Evolutionary conservation across 257 asterid species (phyloP).

Genomic region (Hygrophila difformis): DNA sequence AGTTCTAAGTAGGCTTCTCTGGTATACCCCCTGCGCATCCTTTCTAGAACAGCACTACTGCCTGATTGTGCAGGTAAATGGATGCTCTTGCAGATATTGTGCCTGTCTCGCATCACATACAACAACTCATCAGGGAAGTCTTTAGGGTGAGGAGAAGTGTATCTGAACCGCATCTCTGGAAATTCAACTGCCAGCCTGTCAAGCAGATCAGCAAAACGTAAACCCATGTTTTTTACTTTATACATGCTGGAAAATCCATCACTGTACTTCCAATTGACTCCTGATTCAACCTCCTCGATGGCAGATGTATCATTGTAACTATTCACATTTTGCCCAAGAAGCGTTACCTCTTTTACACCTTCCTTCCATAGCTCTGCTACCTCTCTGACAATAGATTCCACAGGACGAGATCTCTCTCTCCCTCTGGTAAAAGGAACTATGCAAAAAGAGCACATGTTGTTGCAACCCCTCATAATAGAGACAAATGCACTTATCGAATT

Average conservation of each 20-base stretch:
- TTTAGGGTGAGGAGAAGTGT: conserved; percentile 97
- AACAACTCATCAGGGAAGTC: conserved; percentile 90
- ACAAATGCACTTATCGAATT: conserved; percentile 88
- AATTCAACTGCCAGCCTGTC: conserved; percentile 74
- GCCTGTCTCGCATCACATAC: conserved; percentile 80
- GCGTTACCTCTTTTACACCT: conserved; percentile 95
- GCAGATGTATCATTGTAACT: conserved; percentile 81
- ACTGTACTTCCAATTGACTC: conserved; percentile 73
- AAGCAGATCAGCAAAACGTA: conserved; percentile 89
- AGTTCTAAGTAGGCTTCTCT: conserved; percentile 85
- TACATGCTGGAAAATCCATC: conserved; percentile 80
- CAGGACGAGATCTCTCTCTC: conserved; percentile 88
- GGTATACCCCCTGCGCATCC: conserved; percentile 95
- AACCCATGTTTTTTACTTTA: conserved; percentile 76
- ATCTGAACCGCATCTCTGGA: conserved; percentile 97
- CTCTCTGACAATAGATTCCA: conserved; percentile 86
- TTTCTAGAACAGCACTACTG: conserved; percentile 72
- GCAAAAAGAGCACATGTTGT: conserved; percentile 97
- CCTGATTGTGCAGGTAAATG: conserved; percentile 98
- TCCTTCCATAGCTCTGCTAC: conserved; percentile 85
- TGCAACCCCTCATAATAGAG: conserved; percentile 98
- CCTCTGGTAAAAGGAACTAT: conserved; percentile 99
- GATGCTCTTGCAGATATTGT: conserved; percentile 86
- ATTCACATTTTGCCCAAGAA: conserved; percentile 95
- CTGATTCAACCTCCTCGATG: conserved; percentile 60